These are phyloP conservation scores for Blastobotrys attinorum DNA, from an alignment of 805 yeast genomes.

Conservation along the genomic window DNA sequence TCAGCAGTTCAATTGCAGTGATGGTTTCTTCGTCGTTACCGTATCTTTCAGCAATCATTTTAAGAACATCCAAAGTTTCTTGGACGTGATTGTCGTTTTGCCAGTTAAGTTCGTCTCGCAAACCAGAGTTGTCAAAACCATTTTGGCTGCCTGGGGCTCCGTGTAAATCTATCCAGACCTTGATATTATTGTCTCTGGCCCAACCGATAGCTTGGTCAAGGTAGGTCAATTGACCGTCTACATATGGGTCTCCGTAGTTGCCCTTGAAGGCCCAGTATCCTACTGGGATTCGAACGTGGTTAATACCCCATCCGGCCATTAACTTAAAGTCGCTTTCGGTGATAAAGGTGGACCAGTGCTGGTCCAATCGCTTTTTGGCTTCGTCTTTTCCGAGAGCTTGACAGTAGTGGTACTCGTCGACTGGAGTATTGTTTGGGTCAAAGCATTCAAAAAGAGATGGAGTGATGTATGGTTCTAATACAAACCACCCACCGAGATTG, in stretches of 20 bases:
- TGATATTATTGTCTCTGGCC: constrained; percentile 54
- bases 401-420: constrained; percentile 74
- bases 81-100: constrained; percentile 41
- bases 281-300: constrained; percentile 82
- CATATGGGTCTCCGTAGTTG: constrained; percentile 70
- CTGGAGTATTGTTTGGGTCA: constrained; percentile 45
- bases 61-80: constrained; percentile 49
- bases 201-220: constrained; percentile 72
- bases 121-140: constrained; percentile 92
- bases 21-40: constrained; percentile 60
- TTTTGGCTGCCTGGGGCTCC: constrained; percentile 98
- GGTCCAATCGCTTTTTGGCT: constrained; percentile 42
- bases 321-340: constrained; percentile 61
- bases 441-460: constrained; percentile 63
- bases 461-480: constrained; percentile 77
- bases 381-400: constrained; percentile 51
- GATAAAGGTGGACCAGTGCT: constrained; percentile 76
- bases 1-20: constrained; percentile 74
- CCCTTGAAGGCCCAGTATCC: constrained; percentile 88
- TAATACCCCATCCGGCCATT: constrained; percentile 59
- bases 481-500: constrained; percentile 86
- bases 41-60: constrained; percentile 51
- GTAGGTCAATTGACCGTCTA: constrained; percentile 68
- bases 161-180: constrained; percentile 87
- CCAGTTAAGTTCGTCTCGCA: constrained; percentile 56